Evolutionary conservation across 2,329 filamentous ascomycete species (phyloP), one percentile per base, ranked within the genome.

Genomic region (Fusarium tanahbumbuense): DNA sequence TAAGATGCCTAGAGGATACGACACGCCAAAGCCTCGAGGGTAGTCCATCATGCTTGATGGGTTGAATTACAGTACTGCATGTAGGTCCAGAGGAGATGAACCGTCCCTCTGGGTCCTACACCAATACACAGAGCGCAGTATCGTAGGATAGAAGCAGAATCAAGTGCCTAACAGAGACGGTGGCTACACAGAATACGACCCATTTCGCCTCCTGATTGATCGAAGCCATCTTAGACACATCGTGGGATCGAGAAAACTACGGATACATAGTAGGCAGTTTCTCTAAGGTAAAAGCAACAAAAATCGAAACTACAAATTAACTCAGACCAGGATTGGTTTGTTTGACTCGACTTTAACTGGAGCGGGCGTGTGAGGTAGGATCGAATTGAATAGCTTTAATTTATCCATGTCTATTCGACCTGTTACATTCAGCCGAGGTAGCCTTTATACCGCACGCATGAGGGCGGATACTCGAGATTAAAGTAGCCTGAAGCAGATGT

Each of bases 401-500:
- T 52, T 52, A 52, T 40, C 64, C 60, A 73, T 61, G 66, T 40
- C 44, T 15, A 8, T 41, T 28, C 22, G 8, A 18, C 13, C 30
- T 3, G 52, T 30, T 74, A 74, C 72, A 60, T 72, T 46, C 41
- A 28, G 22, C 34, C 64, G 46, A 74, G 57, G 72, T 73, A 68
- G 27, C 28, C 27, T 30, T 42, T 55, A 56, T 70, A 56, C 67
- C 72, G 50, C 37, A 49, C 20, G 40, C 50, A 57, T 41, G 22
- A 47, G 45, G 30, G 49, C 41, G 55, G 60, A 60, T 72, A 74
- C 72, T 46, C 67, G 32, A 20, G 25, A 42, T 15, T 16, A 45
- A 61, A 47, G 72, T 74, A 70, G 66, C 65, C 64, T 34, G 46
- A 66, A 64, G 56, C 48, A 63, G 59, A 40, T 66, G 63, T 70